Conservation (phyloP, 805 yeast genomes). For the Candida parachauliodes region DNA sequence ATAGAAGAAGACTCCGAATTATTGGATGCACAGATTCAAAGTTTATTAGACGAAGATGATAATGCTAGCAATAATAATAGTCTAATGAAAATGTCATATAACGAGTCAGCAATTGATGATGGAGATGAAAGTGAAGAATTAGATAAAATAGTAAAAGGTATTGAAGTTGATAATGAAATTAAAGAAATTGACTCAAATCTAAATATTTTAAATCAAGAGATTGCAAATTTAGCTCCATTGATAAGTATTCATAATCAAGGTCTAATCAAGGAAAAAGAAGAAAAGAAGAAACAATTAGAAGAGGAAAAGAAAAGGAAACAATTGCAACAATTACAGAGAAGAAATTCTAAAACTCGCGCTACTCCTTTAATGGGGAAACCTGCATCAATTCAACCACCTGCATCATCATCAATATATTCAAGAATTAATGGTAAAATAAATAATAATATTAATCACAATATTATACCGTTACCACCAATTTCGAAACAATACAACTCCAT, state of each 20-base stretch:
- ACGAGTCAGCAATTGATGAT: constrained; percentile 21
- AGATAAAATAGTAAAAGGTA: constrained; percentile 26
- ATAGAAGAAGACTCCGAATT: constrained; percentile 23
- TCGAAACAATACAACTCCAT: not conserved
- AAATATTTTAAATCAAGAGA: constrained; percentile 35
- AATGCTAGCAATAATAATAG: constrained; percentile 13
- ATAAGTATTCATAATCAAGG: constrained; percentile 34
- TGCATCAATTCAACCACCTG: constrained; percentile 44
- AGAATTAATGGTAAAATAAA: constrained; percentile 18
- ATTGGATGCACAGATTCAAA: constrained; percentile 30
- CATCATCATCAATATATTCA: constrained; percentile 28
- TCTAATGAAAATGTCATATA: constrained; percentile 14
- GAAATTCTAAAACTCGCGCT: constrained; percentile 14
- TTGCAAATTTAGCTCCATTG: constrained; percentile 34
- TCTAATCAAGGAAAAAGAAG: constrained; percentile 20
- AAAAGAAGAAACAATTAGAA: constrained; percentile 16
- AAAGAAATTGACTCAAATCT: constrained; percentile 24
- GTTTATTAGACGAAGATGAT: constrained; percentile 24
- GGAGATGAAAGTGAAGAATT: constrained; percentile 37
- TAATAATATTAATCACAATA: not conserved
- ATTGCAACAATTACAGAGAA: constrained; percentile 10
- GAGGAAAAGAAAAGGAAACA: constrained; percentile 19
- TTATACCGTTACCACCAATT: not conserved
- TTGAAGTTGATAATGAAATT: constrained; percentile 12
- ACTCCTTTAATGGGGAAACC: constrained; percentile 43